phyloP scores from a whole-genome alignment of 306 rosid genomes.

The Astragalus membranaceus region DNA sequence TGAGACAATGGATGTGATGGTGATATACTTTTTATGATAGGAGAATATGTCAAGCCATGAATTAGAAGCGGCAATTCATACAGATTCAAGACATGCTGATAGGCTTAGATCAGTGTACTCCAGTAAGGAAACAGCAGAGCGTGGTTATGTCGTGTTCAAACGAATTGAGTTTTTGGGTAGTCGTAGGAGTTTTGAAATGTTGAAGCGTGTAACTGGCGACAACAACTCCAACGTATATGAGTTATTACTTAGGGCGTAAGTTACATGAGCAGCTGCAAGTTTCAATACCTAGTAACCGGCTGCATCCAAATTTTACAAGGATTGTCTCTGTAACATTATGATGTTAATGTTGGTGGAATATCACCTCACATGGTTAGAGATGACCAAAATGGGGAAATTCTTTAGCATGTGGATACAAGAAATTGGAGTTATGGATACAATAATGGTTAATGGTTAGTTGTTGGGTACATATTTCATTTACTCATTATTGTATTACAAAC shows the following conservation, averaged over 20 bases:
- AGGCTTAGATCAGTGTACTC: slow-evolving; percentile 70
- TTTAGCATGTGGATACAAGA: background rate
- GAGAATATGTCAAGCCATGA: slow-evolving; percentile 77
- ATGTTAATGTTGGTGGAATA: background rate
- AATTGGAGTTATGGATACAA: background rate
- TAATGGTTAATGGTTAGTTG: background rate
- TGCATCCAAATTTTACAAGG: background rate
- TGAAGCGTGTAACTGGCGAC: slow-evolving; percentile 81
- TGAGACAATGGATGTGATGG: background rate
- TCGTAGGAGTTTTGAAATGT: slow-evolving; percentile 79
- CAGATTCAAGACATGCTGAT: slow-evolving; percentile 89
- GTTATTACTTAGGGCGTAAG: slow-evolving; percentile 75
- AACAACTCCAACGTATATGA: slow-evolving; percentile 92
- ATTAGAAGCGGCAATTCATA: slow-evolving; percentile 81
- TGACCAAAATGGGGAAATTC: background rate
- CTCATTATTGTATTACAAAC: background rate
- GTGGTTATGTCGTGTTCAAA: slow-evolving; percentile 51
- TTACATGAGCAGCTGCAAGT: slow-evolving; percentile 9
- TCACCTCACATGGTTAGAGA: background rate
- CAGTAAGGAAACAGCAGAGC: slow-evolving; percentile 55
- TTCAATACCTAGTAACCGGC: background rate
- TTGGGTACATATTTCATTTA: background rate
- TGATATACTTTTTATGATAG: slow-evolving; percentile 27
- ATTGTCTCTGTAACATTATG: background rate
- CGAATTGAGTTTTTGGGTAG: slow-evolving; percentile 81